These are phyloP conservation scores for Asterella californica DNA, from an alignment of 225 moss, liverwort and hornwort genomes.

Conservation along the genomic window DNA sequence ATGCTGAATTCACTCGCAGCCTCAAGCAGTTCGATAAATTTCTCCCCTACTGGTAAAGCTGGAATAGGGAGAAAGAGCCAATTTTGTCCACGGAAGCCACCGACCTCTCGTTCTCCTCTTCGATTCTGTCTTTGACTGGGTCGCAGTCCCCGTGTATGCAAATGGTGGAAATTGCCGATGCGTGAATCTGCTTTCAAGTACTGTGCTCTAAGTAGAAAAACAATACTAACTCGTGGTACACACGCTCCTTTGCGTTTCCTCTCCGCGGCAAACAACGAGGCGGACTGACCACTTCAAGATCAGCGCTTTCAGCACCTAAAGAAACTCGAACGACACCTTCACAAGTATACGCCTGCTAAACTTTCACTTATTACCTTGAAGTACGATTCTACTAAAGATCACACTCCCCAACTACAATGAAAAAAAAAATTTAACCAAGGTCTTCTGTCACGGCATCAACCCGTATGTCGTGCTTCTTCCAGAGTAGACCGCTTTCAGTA, in stretches of 20 bases:
- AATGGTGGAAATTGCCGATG: background rate
- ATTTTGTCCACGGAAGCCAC: background rate
- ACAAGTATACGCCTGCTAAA: background rate
- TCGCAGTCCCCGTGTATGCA: background rate
- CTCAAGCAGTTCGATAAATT: constrained; percentile 3
- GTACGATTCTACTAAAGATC: constrained; percentile 2
- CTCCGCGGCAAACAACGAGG: background rate
- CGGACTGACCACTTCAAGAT: background rate
- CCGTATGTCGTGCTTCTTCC: background rate
- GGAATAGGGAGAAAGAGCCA: background rate
- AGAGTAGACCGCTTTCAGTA: background rate
- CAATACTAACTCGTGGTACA: background rate
- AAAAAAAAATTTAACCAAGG: background rate
- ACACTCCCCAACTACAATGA: background rate
- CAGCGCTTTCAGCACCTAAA: background rate
- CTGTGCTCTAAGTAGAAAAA: background rate
- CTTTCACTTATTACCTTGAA: background rate
- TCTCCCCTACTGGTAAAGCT: constrained; percentile 8
- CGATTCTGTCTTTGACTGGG: background rate
- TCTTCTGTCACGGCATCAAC: background rate
- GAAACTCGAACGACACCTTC: constrained; percentile 1
- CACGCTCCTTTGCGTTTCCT: background rate
- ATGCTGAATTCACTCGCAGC: background rate
- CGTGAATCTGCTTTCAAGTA: background rate
- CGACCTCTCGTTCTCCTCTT: background rate